Conservation (phyloP, 108 stramenopile species). For the Pseudonitzschia delicatissima region DNA sequence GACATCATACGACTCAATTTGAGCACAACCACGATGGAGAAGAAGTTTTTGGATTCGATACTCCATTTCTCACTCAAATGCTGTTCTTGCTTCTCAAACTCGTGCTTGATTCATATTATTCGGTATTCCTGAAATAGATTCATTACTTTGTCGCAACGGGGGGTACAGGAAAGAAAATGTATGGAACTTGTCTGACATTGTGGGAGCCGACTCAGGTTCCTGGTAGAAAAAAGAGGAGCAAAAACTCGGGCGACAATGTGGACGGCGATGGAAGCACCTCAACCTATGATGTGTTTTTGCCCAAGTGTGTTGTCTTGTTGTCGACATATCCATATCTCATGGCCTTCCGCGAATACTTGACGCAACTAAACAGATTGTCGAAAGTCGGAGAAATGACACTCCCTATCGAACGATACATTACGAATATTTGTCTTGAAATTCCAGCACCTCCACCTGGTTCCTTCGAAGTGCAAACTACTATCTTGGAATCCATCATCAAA, state of each 20-base stretch:
- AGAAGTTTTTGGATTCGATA: no score
- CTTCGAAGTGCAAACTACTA: constrained; percentile 82
- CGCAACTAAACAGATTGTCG: constrained; percentile 84
- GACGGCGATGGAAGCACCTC: constrained; percentile 10
- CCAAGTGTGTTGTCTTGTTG: constrained; percentile 88
- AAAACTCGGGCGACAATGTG: not conserved
- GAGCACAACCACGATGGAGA: no score
- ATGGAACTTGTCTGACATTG: constrained; percentile 72
- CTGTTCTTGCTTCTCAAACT: no score
- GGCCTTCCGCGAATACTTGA: constrained; percentile 85
- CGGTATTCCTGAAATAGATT: constrained; percentile 28
- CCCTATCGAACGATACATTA: constrained; percentile 92
- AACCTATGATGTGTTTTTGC: constrained; percentile 58
- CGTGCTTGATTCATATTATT: not conserved
- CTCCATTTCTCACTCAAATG: no score
- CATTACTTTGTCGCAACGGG: constrained; percentile 84
- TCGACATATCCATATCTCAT: constrained; percentile 89
- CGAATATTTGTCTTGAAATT: constrained; percentile 91
- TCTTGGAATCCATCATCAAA: constrained; percentile 72
- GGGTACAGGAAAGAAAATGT: constrained; percentile 67
- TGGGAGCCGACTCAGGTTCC: constrained; percentile 61
- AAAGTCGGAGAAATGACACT: constrained; percentile 75
- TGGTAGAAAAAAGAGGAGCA: constrained; percentile 19
- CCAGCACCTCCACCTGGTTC: constrained; percentile 92
- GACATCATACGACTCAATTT: no score